Conservation (phyloP, 106 monocot genomes). For the Dioscorea zingiberensis region DNA sequence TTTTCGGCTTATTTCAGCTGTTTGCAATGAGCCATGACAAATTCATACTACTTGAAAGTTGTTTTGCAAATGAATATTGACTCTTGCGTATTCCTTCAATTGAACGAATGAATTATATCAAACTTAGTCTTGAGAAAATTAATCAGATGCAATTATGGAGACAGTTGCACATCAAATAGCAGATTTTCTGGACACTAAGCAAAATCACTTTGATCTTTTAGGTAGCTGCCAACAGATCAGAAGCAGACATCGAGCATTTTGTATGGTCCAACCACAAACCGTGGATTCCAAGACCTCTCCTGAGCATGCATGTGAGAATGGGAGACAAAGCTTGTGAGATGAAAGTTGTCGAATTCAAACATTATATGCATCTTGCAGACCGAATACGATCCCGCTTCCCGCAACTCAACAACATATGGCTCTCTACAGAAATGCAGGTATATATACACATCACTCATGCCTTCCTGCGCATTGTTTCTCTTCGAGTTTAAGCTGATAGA, state of each 20-base stretch:
- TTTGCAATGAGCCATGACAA: too few species aligned
- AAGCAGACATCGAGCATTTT: constrained; percentile 46
- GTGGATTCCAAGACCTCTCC: constrained; percentile 70
- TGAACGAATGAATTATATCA: too few species aligned
- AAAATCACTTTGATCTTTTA: constrained; percentile 14
- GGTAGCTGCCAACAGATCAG: constrained; percentile 26
- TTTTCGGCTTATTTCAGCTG: too few species aligned
- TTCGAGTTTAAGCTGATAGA: too few species aligned
- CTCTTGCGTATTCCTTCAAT: too few species aligned
- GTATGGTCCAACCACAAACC: constrained; percentile 77
- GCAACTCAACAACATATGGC: constrained; percentile 64
- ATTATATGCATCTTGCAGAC: constrained; percentile 65
- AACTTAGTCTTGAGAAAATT: too few species aligned
- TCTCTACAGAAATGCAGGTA: constrained; percentile 91
- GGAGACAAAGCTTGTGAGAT: constrained; percentile 92
- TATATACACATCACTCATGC: too few species aligned
- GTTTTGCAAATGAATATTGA: too few species aligned
- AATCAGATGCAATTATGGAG: too few species aligned
- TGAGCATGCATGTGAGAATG: constrained; percentile 91
- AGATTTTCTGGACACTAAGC: not conserved
- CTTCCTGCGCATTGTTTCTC: too few species aligned
- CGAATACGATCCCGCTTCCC: constrained; percentile 56
- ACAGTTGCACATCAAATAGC: too few species aligned
- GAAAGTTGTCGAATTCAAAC: constrained; percentile 69
- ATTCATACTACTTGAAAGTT: too few species aligned